phyloP scores from a whole-genome alignment of 345 rosid genomes.

The Ceriops tagal region DNA sequence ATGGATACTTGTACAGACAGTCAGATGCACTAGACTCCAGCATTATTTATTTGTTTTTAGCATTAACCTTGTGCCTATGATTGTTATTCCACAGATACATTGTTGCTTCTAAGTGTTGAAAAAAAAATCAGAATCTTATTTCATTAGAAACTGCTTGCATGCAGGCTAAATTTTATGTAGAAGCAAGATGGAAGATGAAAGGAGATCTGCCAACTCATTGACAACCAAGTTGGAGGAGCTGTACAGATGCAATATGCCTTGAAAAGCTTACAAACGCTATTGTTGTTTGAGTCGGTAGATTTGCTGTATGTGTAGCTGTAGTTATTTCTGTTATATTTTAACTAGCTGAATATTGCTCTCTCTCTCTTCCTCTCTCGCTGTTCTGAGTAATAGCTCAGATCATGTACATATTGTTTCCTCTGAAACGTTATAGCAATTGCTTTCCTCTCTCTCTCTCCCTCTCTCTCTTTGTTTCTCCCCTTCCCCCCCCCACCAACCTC shows the following conservation, averaged over 20 bases:
- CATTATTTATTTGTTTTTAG: too few relatives aligned
- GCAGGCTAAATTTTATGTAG: constrained; percentile 31
- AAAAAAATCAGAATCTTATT: background rate
- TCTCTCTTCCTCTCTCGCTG: too few relatives aligned
- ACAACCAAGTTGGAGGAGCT: constrained; percentile 20
- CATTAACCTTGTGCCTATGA: too few relatives aligned
- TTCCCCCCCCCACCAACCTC: too few relatives aligned
- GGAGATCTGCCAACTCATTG: background rate
- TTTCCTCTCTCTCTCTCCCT: too few relatives aligned
- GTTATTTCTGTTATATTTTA: background rate
- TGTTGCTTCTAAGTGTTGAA: too few relatives aligned
- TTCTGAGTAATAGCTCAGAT: background rate
- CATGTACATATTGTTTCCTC: too few relatives aligned
- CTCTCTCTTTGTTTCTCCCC: too few relatives aligned
- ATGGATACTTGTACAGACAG: too few relatives aligned
- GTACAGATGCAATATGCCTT: constrained; percentile 19
- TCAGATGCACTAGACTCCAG: too few relatives aligned
- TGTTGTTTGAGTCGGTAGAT: background rate
- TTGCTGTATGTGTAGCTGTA: background rate
- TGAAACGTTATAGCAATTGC: too few relatives aligned
- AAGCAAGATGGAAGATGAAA: constrained; percentile 4
- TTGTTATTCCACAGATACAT: too few relatives aligned
- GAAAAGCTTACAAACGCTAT: background rate
- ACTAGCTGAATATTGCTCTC: background rate
- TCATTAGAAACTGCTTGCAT: background rate